Evolutionary conservation across 441 rosid genomes (phyloP).

Genomic region (Dalechampia spathulata): DNA sequence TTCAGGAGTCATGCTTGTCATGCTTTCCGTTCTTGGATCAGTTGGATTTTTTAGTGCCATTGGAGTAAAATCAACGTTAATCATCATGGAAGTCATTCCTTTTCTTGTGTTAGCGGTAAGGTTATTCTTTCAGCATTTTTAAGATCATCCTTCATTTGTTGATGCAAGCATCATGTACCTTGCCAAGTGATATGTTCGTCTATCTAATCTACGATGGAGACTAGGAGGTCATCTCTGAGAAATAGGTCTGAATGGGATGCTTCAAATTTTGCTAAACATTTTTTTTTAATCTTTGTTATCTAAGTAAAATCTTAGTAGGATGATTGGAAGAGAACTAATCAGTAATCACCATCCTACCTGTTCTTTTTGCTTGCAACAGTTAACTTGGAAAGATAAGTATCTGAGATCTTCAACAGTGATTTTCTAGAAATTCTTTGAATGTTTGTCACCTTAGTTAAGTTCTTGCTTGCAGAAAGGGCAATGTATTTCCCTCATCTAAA

Average conservation of each 20-base stretch:
- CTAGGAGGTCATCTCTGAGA: neutral
- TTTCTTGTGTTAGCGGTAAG: constrained; percentile 99
- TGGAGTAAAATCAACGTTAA: constrained; percentile 95
- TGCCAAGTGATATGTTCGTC: neutral
- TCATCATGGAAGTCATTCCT: constrained; percentile 99
- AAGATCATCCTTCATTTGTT: constrained; percentile 6
- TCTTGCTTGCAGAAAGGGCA: neutral
- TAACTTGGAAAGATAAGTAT: neutral
- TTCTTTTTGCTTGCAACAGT: neutral
- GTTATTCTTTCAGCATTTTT: constrained; percentile 17
- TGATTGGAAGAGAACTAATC: neutral
- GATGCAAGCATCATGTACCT: neutral
- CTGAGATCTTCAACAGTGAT: neutral
- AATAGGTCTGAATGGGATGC: neutral
- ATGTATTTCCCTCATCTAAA: neutral
- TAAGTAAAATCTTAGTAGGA: neutral
- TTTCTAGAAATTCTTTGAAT: neutral
- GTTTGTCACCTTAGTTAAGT: neutral
- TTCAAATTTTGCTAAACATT: neutral
- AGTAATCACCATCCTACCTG: neutral
- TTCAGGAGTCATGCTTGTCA: constrained; percentile 93
- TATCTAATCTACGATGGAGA: no score
- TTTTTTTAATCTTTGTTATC: neutral
- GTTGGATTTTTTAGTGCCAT: constrained; percentile 93
- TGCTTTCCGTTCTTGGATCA: constrained; percentile 95